Conservation (phyloP, 2,329 filamentous ascomycete species). For the Fusarium fujikuroi region DNA sequence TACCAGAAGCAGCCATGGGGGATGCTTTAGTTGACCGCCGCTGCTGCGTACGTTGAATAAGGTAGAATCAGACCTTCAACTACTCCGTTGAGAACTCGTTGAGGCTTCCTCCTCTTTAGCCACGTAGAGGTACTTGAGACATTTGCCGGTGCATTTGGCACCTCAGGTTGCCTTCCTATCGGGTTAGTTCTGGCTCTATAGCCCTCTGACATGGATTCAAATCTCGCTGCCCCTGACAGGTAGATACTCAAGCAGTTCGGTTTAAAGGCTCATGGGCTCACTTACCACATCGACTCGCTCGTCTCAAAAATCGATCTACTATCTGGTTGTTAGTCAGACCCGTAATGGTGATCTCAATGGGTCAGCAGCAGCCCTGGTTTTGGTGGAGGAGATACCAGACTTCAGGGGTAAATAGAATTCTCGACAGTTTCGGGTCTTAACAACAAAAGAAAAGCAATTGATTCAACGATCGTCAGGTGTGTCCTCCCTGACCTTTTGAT, state of each 20-base stretch:
- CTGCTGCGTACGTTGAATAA: background rate
- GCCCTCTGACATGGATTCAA: background rate
- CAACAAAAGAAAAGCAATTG: background rate
- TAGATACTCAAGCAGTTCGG: background rate
- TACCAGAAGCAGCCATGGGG: background rate
- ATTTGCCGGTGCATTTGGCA: background rate
- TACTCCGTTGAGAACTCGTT: background rate
- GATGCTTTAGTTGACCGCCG: background rate
- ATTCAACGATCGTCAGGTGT: background rate
- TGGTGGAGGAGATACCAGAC: background rate
- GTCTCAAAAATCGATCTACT: background rate
- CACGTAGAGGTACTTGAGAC: background rate
- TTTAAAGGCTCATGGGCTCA: background rate
- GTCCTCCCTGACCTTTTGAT: background rate
- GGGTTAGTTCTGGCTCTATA: background rate
- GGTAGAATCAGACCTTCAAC: background rate
- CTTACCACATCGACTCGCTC: background rate
- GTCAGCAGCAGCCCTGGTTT: background rate
- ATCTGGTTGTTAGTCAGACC: background rate
- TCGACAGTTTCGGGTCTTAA: background rate
- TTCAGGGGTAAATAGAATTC: background rate
- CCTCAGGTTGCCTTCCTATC: background rate
- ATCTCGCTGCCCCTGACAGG: background rate
- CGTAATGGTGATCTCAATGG: background rate
- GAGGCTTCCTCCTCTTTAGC: background rate